Evolutionary conservation across 768 basidiomycete species (phyloP), one percentile per base, ranked within the genome.

Genomic region (Panellus pusillus): DNA sequence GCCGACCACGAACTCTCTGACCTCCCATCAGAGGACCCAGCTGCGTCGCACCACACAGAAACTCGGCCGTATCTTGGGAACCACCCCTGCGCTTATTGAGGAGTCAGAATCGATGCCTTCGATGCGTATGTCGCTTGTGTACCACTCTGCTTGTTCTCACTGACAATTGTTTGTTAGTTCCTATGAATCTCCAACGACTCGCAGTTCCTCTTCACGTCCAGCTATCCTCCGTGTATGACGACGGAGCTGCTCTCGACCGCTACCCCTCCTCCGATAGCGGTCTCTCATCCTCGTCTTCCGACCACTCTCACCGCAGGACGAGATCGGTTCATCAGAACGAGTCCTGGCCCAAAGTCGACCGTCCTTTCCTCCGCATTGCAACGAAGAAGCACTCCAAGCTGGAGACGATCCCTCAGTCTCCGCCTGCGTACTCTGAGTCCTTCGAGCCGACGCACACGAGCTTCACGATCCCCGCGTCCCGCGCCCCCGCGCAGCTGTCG

Each of bases 21-120:
- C 79, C 7, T 57, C 74, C 1, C 62, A 73, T 19, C 79, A 85
- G 65, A 79, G 83, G n/a, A 64, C 73, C 9, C 80, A 80, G 48
- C 75, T 87, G 19, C 61, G 83, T 28, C 80, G 82, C 27, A 77
- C 79, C 20, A 78, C 82, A 18, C 79, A 76, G 61, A 87, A 86
- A 69, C 74, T 87, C 18, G 77, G 78, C 18, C 77, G 80, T 41
- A 66, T 87, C 11, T 69, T 87, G 11, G 85, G 85, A 12, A 71
- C 75, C 17, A 79, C 82, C 14, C 85, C 84, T n/a, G 81, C 78
- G 52, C 70, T 85, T 29, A 57, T 81, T 11, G 83, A 86, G 38
- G 59, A 56, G 41, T 47, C 54, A 15, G 54, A 60, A 13, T 13
- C 37, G 5, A 56, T 61, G 59, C 55, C 54, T 39, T 50, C 48